Evolutionary conservation across 805 yeast genomes (phyloP), one percentile per base, ranked within the genome.

Genomic region (Kodamaea hsintzibuensis): DNA sequence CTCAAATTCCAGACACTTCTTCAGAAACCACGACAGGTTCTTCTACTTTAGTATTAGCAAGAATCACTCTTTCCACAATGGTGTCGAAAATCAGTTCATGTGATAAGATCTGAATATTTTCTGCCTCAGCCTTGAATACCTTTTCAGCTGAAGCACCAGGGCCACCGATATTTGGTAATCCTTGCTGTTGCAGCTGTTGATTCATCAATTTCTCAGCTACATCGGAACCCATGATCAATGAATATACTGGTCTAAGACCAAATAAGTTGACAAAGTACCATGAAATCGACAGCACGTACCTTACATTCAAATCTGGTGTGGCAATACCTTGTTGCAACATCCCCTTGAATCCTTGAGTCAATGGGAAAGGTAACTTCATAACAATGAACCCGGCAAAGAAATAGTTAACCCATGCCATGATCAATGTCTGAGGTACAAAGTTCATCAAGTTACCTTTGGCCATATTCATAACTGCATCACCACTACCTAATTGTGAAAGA

Each of bases 321-420:
- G 78, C 80, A 12, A 95, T 87, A 7, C 98, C 96, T 27, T 82
- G 83, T 70, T 95, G 99, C 43, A 95, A 72, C 96, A 95, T 92
- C 55, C 88, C 82, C 69, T 95, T 95, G 77, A 95, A 95, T 55
- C 92, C 85, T 33, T 85, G 78, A 0, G 98, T 95, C 53, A 95
- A 74, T 2, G 97, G 96, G 73, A 95, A 95, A 14, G 99, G 99
- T 51, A 95, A 76, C 59, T 72, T 74, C 79, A 76, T 88, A 48
- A 91, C 82, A 13, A 92, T 85, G 58, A 91, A 91, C 0, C 98
- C 98, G 12, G 93, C 90, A 69, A 91, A 95, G 73, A 93, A 92
- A 63, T 85, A 89, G 64, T 89, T 90, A 56, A 93, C 93, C 97
- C 98, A 95, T 64, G 91, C 91, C 97, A 95, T 92, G 59, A 92